Evolutionary conservation across 2,329 filamentous ascomycete species (phyloP).

Genomic region (Aaosphaeria pasadenensis): DNA sequence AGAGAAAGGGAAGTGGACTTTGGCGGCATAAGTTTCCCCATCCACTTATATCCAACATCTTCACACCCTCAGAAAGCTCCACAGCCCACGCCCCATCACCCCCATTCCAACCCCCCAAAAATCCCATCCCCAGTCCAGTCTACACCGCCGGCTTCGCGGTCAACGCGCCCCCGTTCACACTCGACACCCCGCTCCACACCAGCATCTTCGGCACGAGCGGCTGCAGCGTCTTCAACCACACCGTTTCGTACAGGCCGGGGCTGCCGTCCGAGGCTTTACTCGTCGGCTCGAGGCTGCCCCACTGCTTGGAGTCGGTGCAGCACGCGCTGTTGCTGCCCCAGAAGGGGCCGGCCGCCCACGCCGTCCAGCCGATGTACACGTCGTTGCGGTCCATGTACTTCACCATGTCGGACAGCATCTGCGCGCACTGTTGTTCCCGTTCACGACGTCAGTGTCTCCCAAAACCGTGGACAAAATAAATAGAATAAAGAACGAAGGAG

Average conservation of each 20-base stretch:
- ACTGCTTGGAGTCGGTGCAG: conserved; percentile 40
- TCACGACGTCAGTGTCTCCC: neutral
- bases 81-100: too few species aligned
- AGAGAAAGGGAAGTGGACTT: too few species aligned
- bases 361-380: conserved; percentile 51
- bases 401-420: conserved; percentile 42
- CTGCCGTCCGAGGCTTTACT: conserved; percentile 44
- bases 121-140: too few species aligned
- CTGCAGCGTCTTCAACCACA: conserved; percentile 46
- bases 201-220: conserved; percentile 43
- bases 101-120: too few species aligned
- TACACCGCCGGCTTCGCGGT: neutral
- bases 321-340: conserved; percentile 46
- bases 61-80: too few species aligned
- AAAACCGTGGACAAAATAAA: neutral
- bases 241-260: conserved; percentile 43
- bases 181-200: conserved; percentile 34
- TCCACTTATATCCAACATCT: too few species aligned
- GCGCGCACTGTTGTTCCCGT: conserved; percentile 23
- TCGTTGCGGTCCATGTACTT: conserved; percentile 48
- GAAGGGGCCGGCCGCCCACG: conserved; percentile 45
- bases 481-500: neutral
- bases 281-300: conserved; percentile 48
- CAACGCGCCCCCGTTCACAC: conserved; percentile 13
- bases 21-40: too few species aligned